Conservation (phyloP, 139 green algal species). For the Tetradesmus obliquus region DNA sequence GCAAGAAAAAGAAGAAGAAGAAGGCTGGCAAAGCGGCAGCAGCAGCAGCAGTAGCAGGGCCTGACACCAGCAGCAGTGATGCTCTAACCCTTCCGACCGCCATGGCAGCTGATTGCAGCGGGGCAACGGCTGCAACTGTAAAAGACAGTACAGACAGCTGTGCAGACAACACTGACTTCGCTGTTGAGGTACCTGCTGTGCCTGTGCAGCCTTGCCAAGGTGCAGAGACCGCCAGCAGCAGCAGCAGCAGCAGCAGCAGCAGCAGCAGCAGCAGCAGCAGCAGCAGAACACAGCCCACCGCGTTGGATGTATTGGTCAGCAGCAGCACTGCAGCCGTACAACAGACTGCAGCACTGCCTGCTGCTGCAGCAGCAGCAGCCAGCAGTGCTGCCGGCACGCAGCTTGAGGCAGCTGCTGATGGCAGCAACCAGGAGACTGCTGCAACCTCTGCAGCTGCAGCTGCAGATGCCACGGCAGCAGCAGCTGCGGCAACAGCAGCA, state of each 20-base stretch:
- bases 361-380: not conserved
- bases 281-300: not conserved
- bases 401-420: too few species aligned
- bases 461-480: not conserved
- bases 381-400: too few species aligned
- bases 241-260: slow-evolving; percentile 14
- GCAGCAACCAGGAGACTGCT: too few species aligned
- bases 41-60: slow-evolving; percentile 5
- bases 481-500: not conserved
- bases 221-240: not conserved
- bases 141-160: not conserved
- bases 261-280: not conserved
- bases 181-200: not conserved
- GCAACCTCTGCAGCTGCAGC: not conserved
- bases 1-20: slow-evolving; percentile 31
- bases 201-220: not conserved
- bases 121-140: not conserved
- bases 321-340: not conserved
- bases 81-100: not conserved
- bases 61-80: not conserved
- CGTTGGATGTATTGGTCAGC: not conserved
- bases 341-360: not conserved
- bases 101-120: not conserved
- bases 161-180: not conserved
- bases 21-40: not conserved